Evolutionary conservation across 306 rosid genomes (phyloP).

Genomic region (Canavalia gladiata): DNA sequence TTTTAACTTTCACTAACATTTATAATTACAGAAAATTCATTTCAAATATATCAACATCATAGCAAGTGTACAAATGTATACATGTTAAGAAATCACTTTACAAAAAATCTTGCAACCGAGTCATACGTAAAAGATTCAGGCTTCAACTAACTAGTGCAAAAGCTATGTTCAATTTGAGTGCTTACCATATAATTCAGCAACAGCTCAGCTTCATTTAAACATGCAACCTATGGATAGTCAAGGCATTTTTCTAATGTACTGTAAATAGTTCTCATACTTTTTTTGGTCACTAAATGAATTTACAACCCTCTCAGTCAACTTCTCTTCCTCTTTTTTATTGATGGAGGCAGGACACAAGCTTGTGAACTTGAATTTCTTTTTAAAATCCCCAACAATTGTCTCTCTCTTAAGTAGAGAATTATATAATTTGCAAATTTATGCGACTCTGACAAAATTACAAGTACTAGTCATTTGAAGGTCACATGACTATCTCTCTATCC

Average conservation of each 20-base stretch:
- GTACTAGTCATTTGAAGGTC: conserved; percentile 21
- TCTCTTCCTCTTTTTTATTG: neutral
- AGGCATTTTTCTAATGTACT: conserved; percentile 3
- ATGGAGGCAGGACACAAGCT: conserved; percentile 32
- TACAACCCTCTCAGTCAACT: conserved; percentile 22
- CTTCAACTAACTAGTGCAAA: conserved; percentile 8
- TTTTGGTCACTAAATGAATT: conserved; percentile 33
- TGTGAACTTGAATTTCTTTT: neutral
- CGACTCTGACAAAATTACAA: conserved; percentile 31
- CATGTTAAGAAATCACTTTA: conserved; percentile 29
- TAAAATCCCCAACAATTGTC: conserved; percentile 8
- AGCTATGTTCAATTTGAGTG: conserved; percentile 11
- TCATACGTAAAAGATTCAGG: neutral
- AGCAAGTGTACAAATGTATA: neutral
- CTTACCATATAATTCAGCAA: conserved; percentile 19
- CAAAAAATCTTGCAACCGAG: neutral
- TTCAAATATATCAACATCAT: neutral
- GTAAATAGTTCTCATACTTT: neutral
- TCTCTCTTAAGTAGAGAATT: neutral
- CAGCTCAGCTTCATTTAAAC: conserved; percentile 2
- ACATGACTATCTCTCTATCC: conserved; percentile 29
- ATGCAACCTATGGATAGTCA: neutral
- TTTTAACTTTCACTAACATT: neutral
- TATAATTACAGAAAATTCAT: conserved; percentile 28
- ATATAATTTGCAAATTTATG: conserved; percentile 5